Evolutionary conservation across 352 stramenopile genomes (phyloP).

Genomic region (Globisporangium echinulatum): DNA sequence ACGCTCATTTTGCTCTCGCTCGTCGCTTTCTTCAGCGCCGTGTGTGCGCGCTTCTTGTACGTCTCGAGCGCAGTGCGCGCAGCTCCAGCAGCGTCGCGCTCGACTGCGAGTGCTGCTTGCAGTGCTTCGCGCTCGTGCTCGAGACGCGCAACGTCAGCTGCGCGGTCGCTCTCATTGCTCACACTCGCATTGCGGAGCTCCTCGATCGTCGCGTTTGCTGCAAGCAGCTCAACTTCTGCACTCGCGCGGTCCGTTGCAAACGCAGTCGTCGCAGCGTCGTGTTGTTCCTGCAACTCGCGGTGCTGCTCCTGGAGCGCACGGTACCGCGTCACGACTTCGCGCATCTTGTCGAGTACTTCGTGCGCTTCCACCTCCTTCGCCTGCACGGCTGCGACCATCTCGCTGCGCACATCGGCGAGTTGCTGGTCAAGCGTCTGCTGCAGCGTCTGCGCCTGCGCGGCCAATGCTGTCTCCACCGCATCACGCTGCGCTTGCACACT

Average conservation of each 20-base stretch:
- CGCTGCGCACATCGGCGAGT: slow-evolving; percentile 17
- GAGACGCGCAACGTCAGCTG: slow-evolving; percentile 16
- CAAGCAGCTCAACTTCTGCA: slow-evolving; percentile 16
- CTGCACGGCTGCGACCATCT: slow-evolving; percentile 15
- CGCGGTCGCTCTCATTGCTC: slow-evolving; percentile 14
- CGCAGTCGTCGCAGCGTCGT: slow-evolving; percentile 2
- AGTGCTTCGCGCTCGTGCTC: slow-evolving; percentile 23
- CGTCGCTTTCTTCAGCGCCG: slow-evolving; percentile 70
- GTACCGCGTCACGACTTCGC: slow-evolving; percentile 21
- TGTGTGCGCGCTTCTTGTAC: slow-evolving; percentile 77
- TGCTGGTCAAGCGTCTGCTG: slow-evolving; percentile 10
- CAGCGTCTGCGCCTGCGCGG: slow-evolving; percentile 9
- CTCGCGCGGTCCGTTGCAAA: slow-evolving; percentile 3
- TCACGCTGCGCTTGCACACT: slow-evolving; percentile 20
- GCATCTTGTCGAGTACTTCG: slow-evolving; percentile 21
- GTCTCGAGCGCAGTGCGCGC: slow-evolving; percentile 54
- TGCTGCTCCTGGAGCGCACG: slow-evolving; percentile 24
- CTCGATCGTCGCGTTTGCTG: slow-evolving; percentile 27
- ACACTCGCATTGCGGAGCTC: slow-evolving; percentile 20
- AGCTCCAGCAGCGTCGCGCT: slow-evolving; percentile 44
- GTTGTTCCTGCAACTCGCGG: slow-evolving; percentile 9
- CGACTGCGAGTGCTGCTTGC: slow-evolving; percentile 30
- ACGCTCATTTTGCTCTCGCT: slow-evolving; percentile 56
- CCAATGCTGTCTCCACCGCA: slow-evolving; percentile 10
- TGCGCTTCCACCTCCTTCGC: slow-evolving; percentile 22